Evolutionary conservation across 805 yeast genomes (phyloP).

Genomic region (Sungouiella thailandica): DNA sequence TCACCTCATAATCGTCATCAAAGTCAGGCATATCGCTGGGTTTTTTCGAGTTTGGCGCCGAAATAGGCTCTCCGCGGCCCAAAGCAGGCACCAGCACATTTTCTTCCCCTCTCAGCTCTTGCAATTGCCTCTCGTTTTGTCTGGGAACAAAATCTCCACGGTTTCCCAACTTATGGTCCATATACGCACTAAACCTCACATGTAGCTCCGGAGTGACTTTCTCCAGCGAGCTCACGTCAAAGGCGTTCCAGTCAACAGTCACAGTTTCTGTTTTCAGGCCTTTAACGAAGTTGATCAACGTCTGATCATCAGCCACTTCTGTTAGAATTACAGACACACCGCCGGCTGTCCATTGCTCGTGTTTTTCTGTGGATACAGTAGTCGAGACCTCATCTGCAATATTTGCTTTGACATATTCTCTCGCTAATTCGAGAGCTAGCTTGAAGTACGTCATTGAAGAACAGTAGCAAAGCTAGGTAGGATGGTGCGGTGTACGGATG

Average conservation of each 20-base stretch:
- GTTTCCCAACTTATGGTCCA: background rate
- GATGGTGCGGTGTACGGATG: too few relatives aligned
- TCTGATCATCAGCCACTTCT: background rate
- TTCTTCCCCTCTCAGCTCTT: background rate
- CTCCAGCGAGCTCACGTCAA: background rate
- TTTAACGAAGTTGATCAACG: slow-evolving; percentile 1
- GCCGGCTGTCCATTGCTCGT: slow-evolving; percentile 1
- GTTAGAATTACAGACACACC: background rate
- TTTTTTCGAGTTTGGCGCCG: background rate
- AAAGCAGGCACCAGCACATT: background rate
- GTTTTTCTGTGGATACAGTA: background rate
- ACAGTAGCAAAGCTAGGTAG: too few relatives aligned
- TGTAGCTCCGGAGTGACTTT: background rate
- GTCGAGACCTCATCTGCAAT: background rate
- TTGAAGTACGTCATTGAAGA: slow-evolving; percentile 2
- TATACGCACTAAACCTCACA: background rate
- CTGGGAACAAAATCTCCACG: background rate
- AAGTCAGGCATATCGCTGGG: slow-evolving; percentile 46
- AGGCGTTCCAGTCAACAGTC: slow-evolving; percentile 1
- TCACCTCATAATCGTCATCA: slow-evolving; percentile 47
- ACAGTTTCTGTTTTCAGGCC: background rate
- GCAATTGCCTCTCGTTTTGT: background rate
- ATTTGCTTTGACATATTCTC: background rate
- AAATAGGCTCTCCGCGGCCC: background rate
- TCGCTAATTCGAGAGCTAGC: background rate